Evolutionary conservation across 139 green algal genomes (phyloP).

Genomic region (Mychonastes homosphaera): DNA sequence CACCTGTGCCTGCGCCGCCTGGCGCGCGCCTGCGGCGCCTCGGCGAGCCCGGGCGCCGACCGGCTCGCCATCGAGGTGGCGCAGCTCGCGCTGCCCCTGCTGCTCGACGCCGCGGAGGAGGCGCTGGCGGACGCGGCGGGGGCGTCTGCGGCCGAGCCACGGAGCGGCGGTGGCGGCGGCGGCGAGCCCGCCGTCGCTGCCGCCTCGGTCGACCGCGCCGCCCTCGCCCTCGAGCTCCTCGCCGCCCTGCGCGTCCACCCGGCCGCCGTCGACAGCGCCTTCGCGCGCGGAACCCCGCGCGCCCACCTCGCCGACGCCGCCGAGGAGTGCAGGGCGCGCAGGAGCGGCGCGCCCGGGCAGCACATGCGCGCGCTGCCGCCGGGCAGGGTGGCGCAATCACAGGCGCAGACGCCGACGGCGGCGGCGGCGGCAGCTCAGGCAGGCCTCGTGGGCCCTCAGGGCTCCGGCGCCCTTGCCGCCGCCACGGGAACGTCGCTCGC

Average conservation of each 20-base stretch:
- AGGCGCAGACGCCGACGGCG: constrained; percentile 32
- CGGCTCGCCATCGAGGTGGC: constrained; percentile 44
- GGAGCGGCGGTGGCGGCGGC: background rate
- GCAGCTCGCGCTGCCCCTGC: constrained; percentile 47
- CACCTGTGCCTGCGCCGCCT: constrained; percentile 66
- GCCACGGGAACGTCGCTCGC: background rate
- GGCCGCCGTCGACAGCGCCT: background rate
- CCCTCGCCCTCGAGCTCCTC: background rate
- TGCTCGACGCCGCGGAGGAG: constrained; percentile 39
- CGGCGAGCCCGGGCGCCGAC: constrained; percentile 2
- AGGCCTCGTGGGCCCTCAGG: background rate
- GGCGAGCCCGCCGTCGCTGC: background rate
- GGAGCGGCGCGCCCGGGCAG: background rate
- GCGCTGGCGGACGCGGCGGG: constrained; percentile 12
- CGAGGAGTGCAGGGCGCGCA: background rate
- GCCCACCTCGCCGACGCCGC: no score
- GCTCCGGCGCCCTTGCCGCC: background rate
- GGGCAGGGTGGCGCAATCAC: constrained; percentile 20
- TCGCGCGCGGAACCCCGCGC: no score
- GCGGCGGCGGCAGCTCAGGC: constrained; percentile 3
- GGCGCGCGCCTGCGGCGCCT: constrained; percentile 51
- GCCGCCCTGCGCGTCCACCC: background rate
- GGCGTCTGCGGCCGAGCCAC: background rate
- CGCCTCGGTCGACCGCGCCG: background rate
- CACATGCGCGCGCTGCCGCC: constrained; percentile 3